Evolutionary conservation across 768 basidiomycete genomes (phyloP), one percentile per base, ranked within the genome.

Genomic region (Leucosporidium creatinivorum): DNA sequence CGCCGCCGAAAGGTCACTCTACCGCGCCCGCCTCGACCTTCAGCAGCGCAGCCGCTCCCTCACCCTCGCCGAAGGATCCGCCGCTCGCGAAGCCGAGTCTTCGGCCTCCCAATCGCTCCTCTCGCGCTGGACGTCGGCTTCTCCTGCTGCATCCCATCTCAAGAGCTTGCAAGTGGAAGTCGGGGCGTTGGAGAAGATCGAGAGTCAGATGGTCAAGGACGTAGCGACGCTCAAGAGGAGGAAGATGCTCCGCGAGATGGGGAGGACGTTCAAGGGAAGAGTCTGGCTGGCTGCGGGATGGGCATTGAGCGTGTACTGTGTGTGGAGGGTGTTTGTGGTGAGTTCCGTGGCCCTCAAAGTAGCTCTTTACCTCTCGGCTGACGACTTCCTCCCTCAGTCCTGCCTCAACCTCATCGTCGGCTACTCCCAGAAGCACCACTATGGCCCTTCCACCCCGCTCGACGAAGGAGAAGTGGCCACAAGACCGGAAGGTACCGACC

Each of bases 291-390:
- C 62, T 25, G 26, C 70, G 23, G 75, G 73, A 0, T 73, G 72
- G 72, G 56, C 69, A 3, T 73, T 76, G 61, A 74, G 72, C 58
- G 39, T 73, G 26, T 76, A 76, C 66, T 76, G 75, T 44, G 65
- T 73, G 0, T 71, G 69, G 66, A 44, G 73, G 44, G 70, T 76
- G 1, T 73, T 69, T n/a, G 51, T 71, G 13, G 75, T 74, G 57
- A 33, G 74, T 61, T 28, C 31, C 30, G 23, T 58, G 5, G 36
- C 19, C 28, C 2, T 3, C 19, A 7, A 23, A 23, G 21, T 33
- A 8, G 4, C 25, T 19, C 25, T 21, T 19, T 7, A 6, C 25
- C 7, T 17, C 12, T 4, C 55, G 28, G 55, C 28, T 56, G 28
- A 56, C 55, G 25, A 3, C 8, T 56, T 18, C 5, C 18, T 31